phyloP scores from a whole-genome alignment of 805 yeast species.

The Candida awuae region DNA sequence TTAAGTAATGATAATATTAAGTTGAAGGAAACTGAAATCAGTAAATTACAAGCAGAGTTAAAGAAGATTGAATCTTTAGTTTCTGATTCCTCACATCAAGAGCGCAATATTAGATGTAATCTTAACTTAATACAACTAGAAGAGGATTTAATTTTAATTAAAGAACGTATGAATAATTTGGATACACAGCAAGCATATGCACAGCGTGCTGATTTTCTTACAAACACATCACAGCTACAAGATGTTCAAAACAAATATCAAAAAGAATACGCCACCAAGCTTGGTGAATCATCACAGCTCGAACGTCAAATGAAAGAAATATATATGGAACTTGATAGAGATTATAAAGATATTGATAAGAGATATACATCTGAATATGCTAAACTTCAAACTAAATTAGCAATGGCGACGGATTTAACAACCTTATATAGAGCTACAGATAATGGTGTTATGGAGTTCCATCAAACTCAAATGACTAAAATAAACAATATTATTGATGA shows the following conservation, averaged over 20 bases:
- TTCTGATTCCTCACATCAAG: conserved; percentile 49
- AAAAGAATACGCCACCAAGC: conserved; percentile 59
- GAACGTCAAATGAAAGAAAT: conserved; percentile 57
- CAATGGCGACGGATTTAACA: conserved; percentile 72
- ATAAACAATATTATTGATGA: conserved; percentile 84
- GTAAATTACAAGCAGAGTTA: conserved; percentile 44
- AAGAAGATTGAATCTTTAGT: conserved; percentile 55
- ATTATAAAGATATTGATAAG: conserved; percentile 59
- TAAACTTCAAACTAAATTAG: conserved; percentile 62
- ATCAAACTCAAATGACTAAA: conserved; percentile 84
- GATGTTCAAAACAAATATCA: conserved; percentile 45
- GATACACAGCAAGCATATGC: conserved; percentile 42
- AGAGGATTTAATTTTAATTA: conserved; percentile 28
- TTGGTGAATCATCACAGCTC: conserved; percentile 82
- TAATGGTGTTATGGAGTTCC: conserved; percentile 88
- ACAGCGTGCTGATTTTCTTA: conserved; percentile 54
- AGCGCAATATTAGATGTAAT: conserved; percentile 45
- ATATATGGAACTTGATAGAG: conserved; percentile 54
- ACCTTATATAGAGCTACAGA: conserved; percentile 83
- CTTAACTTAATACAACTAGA: conserved; percentile 38
- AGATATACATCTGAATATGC: conserved; percentile 65
- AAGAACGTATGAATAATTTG: conserved; percentile 26
- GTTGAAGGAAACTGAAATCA: conserved; percentile 41
- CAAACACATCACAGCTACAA: conserved; percentile 44
- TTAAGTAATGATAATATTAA: conserved; percentile 16